Evolutionary conservation across 768 basidiomycete genomes (phyloP).

Genomic region (Nidularia pulvinata): DNA sequence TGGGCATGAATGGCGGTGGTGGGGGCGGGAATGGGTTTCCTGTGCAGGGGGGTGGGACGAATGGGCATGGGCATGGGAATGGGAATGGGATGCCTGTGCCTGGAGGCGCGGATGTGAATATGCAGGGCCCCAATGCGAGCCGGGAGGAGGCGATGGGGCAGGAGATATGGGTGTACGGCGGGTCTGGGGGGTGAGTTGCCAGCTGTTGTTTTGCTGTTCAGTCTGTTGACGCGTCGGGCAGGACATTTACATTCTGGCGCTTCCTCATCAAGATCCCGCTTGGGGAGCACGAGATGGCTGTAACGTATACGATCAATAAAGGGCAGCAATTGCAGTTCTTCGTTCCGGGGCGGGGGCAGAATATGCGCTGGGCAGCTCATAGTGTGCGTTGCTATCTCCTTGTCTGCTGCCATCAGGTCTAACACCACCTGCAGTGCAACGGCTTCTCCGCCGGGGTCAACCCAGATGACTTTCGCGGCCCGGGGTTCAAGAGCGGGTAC

Average conservation of each 20-base stretch:
- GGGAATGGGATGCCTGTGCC: conserved; percentile 16
- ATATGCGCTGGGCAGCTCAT: conserved; percentile 91
- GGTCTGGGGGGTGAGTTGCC: conserved; percentile 45
- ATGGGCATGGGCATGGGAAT: too few species aligned
- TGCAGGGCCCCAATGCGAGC: conserved; percentile 22
- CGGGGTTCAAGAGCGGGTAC: conserved; percentile 78
- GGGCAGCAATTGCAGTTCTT: conserved; percentile 79
- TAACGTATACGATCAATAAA: conserved; percentile 82
- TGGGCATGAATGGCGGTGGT: too few species aligned
- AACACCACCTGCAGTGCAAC: conserved; percentile 60
- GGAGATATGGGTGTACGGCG: conserved; percentile 71
- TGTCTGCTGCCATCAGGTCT: too few species aligned
- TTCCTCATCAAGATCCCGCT: conserved; percentile 87
- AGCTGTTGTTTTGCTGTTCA: background rate
- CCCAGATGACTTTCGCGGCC: conserved; percentile 81
- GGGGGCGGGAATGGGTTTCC: background rate
- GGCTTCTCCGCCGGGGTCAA: conserved; percentile 91
- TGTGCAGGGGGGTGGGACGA: background rate
- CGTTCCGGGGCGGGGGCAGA: conserved; percentile 78
- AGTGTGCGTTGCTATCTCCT: conserved; percentile 64
- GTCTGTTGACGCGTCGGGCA: conserved; percentile 20
- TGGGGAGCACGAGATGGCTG: conserved; percentile 64
- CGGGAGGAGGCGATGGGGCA: conserved; percentile 52
- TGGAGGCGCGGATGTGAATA: too few species aligned
- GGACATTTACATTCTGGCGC: conserved; percentile 93